phyloP scores from a whole-genome alignment of 441 rosid species.

The Mallotus repandus region DNA sequence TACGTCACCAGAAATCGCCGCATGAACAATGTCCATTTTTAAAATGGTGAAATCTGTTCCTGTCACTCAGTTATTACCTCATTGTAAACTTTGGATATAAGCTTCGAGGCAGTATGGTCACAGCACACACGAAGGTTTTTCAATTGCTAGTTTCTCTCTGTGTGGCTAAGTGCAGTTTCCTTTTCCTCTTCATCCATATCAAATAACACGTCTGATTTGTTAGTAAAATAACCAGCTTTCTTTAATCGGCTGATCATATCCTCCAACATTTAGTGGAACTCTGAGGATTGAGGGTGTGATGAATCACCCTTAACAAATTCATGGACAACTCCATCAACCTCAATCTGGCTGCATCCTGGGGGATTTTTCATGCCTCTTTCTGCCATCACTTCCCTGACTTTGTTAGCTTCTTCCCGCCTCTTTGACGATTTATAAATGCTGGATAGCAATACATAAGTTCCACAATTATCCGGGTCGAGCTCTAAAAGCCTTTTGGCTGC shows the following conservation, averaged over 20 bases:
- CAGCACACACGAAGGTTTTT: slow-evolving; percentile 27
- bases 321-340: no score
- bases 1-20: slow-evolving; percentile 17
- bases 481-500: slow-evolving; percentile 21
- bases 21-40: slow-evolving; percentile 28
- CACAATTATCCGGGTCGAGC: slow-evolving; percentile 29
- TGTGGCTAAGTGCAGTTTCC: no score
- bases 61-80: slow-evolving; percentile 21
- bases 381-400: slow-evolving; percentile 29
- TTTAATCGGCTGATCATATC: no score
- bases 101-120: slow-evolving; percentile 25
- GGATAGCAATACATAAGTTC: slow-evolving; percentile 29
- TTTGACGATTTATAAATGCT: slow-evolving; percentile 26
- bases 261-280: no score
- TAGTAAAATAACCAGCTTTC: no score
- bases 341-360: neutral
- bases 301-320: no score
- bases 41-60: slow-evolving; percentile 23
- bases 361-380: slow-evolving; percentile 29
- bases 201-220: no score
- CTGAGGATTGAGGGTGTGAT: no score
- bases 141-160: no score
- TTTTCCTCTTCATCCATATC: no score
- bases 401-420: slow-evolving; percentile 29
- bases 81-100: slow-evolving; percentile 19